Percentiles rank a stretch among this genome's conserved stretches.
Evolutionary conservation across 768 basidiomycete genomes (phyloP).

Genomic region (Suillus variegatus): DNA sequence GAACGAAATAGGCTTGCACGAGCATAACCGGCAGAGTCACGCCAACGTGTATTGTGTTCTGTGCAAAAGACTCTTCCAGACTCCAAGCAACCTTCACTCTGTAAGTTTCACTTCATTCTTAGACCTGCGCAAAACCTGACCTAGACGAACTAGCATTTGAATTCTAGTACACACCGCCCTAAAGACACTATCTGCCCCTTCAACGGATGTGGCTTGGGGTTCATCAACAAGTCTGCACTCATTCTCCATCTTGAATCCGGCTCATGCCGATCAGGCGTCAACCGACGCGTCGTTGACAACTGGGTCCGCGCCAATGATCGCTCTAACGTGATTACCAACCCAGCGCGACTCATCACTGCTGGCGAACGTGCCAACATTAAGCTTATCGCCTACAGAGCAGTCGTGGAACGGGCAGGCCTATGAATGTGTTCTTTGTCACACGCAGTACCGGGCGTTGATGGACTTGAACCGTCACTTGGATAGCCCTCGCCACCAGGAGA

Average conservation of each 20-base stretch:
- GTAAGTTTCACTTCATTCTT: constrained; percentile 10
- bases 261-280: constrained; percentile 50
- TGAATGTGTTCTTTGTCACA: constrained; percentile 68
- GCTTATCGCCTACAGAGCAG: constrained; percentile 36
- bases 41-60: constrained; percentile 46
- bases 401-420: constrained; percentile 47
- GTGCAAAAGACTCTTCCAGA: constrained; percentile 46
- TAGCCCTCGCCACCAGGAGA: constrained; percentile 59
- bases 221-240: constrained; percentile 56
- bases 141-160: constrained; percentile 43
- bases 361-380: constrained; percentile 8
- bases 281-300: constrained; percentile 36
- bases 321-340: constrained; percentile 54
- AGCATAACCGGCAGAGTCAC: constrained; percentile 48
- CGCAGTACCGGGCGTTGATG: constrained; percentile 37
- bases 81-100: constrained; percentile 18
- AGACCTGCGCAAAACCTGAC: background rate
- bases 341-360: constrained; percentile 47
- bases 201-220: constrained; percentile 44
- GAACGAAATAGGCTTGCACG: constrained; percentile 38
- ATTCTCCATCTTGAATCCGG: constrained; percentile 66
- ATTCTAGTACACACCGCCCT: constrained; percentile 51
- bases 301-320: constrained; percentile 46
- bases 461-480: constrained; percentile 63
- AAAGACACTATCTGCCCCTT: constrained; percentile 39